A percentile compares a stretch with the other conserved stretches of the same genome.
These are phyloP conservation scores for Colletotrichum australisinense DNA, from an alignment of 2,329 filamentous ascomycete genomes.

Conservation along the genomic window DNA sequence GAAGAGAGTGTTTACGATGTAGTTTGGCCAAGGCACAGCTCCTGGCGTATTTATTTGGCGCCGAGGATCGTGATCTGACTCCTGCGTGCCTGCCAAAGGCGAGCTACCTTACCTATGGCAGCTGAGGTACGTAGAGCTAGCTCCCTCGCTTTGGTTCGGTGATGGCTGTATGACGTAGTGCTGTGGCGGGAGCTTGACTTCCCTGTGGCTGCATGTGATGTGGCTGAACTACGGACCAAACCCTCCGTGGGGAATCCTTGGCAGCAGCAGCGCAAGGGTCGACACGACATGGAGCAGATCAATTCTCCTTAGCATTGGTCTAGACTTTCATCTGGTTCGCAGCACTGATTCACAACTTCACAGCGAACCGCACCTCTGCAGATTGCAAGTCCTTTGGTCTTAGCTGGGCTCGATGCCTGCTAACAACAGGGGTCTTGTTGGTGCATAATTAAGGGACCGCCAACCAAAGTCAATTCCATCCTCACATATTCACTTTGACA, in stretches of 20 bases:
- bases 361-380: neutral
- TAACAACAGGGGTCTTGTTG: neutral
- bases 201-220: slow-evolving; percentile 4
- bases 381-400: too few species aligned
- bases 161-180: slow-evolving; percentile 33
- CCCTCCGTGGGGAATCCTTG: neutral
- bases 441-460: neutral
- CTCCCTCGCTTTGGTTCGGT: slow-evolving; percentile 25
- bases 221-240: neutral
- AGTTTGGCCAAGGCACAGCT: neutral
- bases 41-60: slow-evolving; percentile 20
- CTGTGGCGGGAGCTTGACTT: slow-evolving; percentile 11
- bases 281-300: too few species aligned
- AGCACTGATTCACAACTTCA: neutral
- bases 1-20: neutral
- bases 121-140: slow-evolving; percentile 7
- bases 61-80: slow-evolving; percentile 29
- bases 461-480: neutral
- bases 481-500: neutral
- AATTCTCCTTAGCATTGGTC: neutral
- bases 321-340: neutral
- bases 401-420: neutral
- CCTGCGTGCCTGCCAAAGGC: slow-evolving; percentile 18
- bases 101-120: slow-evolving; percentile 3
- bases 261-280: neutral